phyloP scores from a whole-genome alignment of 768 basidiomycete genomes.

The Calocybe gangraenosa region DNA sequence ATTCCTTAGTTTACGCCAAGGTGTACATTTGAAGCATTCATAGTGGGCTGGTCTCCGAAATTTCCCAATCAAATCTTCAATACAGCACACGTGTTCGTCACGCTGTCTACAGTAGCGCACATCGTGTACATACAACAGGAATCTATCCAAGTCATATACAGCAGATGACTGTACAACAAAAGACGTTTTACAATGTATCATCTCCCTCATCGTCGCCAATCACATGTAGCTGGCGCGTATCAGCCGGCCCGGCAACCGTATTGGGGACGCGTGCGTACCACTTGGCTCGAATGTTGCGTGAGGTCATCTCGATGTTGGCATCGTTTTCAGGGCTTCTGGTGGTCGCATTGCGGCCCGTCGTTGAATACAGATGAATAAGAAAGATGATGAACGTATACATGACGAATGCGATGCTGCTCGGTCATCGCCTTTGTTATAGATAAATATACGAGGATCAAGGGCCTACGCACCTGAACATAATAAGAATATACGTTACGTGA shows the following conservation, averaged over 20 bases:
- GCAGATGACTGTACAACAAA: too few relatives aligned
- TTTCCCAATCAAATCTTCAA: too few relatives aligned
- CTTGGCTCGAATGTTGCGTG: conserved; percentile 31
- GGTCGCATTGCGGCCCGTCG: conserved; percentile 54
- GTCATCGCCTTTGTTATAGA: background rate
- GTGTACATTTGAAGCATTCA: too few relatives aligned
- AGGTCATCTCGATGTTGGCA: conserved; percentile 14
- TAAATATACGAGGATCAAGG: conserved; percentile 1
- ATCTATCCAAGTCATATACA: too few relatives aligned
- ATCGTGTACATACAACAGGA: too few relatives aligned
- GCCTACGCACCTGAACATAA: conserved; percentile 67
- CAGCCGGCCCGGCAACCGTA: conserved; percentile 18
- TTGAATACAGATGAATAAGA: conserved; percentile 66
- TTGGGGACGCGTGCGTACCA: conserved; percentile 66
- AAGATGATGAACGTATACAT: conserved; percentile 70
- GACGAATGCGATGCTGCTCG: conserved; percentile 63
- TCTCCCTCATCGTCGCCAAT: conserved; percentile 32
- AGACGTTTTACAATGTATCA: conserved; percentile 8
- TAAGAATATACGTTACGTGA: conserved; percentile 85
- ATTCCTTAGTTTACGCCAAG: too few relatives aligned
- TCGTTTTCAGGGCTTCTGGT: background rate
- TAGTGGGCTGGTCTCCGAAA: too few relatives aligned
- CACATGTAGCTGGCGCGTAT: conserved; percentile 19
- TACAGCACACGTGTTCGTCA: too few relatives aligned
- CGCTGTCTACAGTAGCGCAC: too few relatives aligned